Evolutionary conservation across 139 green algal species (phyloP), one percentile per base, ranked within the genome.

Genomic region (Coccomyxa sp.): DNA sequence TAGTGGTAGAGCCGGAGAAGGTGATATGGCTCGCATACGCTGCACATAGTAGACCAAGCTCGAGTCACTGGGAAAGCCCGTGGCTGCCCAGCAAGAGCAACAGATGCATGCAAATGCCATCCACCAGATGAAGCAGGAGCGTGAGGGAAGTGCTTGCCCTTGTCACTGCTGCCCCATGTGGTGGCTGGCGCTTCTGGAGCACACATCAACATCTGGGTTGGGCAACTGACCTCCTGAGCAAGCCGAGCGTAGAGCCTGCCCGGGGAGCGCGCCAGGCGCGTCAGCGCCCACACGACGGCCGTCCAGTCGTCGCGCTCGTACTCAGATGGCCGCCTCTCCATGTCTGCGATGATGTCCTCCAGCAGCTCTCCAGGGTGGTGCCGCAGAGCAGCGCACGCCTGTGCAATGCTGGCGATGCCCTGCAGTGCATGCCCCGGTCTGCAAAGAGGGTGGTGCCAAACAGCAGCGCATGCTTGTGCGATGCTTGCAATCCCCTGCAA

Each of bases 311-410:
- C 24, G 2, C 14, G 14, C 29, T 22, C 64, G 4, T 72, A 72
- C 24, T 72, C n/a, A 27, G 10, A 22, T 10, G 29, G 64, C 64
- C 64, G 64, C 24, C 5, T 22, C n/a, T 38, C 29, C 24, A 39
- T 34, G 29, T 72, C n/a, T 22, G 29, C 29, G 24, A 16, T 33
- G 64, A 72, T 38, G 64, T 22, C 4, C 14, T 72, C 64, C 64
- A 72, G 64, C 64, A 72, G 64, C 64, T 34, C 29, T 10, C 64
- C 64, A 10, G 64, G 64, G 64, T 72, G 64, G 64, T 72, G 64
- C 64, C 27, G 64, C 64, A 72, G 2, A 10, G 29, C 29, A 10
- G 29, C 64, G 34, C 27, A 72, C 29, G 64, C 64, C 64, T 27
- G 34, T 3, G 64, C 64, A 72, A 36, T 36, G 10, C 24, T 72